phyloP scores from a whole-genome alignment of 176 grass and related monocot genomes.

The Cenchrus fungigraminus region DNA sequence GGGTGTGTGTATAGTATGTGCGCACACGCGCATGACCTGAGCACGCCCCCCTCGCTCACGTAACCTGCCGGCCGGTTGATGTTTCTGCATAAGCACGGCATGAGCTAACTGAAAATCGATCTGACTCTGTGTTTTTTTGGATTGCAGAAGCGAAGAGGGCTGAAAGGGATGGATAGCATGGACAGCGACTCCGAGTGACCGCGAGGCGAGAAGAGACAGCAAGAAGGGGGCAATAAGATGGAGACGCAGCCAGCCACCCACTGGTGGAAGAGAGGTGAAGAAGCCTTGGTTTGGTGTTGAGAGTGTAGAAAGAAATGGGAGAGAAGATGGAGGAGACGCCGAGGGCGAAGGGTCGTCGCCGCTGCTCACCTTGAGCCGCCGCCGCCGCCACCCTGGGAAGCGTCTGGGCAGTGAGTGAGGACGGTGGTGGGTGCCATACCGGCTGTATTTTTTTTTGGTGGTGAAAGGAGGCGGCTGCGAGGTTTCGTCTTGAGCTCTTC shows the following conservation, averaged over 20 bases:
- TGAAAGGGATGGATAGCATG: slow-evolving; percentile 92
- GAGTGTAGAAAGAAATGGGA: not conserved
- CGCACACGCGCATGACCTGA: slow-evolving; percentile 2
- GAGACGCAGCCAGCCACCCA: not conserved
- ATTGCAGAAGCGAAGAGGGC: slow-evolving; percentile 71
- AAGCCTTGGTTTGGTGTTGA: not conserved
- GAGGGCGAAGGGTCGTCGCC: slow-evolving; percentile 12
- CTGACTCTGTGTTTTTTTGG: not conserved
- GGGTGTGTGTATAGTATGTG: not conserved
- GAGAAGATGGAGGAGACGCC: not conserved
- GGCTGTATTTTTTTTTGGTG: slow-evolving; percentile 14
- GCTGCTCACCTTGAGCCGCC: slow-evolving; percentile 16
- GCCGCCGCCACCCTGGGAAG: slow-evolving; percentile 20
- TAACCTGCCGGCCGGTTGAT: not conserved
- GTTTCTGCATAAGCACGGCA: slow-evolving; percentile 6
- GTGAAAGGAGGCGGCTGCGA: not conserved
- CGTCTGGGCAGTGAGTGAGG: not conserved
- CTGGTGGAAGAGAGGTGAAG: not conserved
- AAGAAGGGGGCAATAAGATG: slow-evolving; percentile 25
- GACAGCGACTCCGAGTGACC: slow-evolving; percentile 85
- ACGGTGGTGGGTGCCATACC: not conserved
- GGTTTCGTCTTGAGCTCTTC: not conserved
- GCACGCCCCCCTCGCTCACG: not conserved
- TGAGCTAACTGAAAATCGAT: slow-evolving; percentile 26
- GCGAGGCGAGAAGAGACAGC: not conserved